Base-by-base conservation (phyloP, 2,329 filamentous ascomycete genomes). In the Whalleya microplaca region DNA sequence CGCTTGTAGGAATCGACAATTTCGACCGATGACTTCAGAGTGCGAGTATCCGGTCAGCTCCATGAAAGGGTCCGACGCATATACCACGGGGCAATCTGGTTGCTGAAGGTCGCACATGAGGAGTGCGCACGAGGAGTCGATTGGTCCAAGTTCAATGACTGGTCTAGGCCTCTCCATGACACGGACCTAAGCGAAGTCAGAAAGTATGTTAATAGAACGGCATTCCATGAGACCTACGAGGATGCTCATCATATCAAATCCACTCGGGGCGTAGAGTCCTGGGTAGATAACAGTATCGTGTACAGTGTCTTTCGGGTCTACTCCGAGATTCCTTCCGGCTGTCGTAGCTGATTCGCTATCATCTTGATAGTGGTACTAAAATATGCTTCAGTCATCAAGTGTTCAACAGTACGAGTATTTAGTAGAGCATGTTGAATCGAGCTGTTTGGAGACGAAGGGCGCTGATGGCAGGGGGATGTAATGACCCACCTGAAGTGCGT, bases 71-170 rank as follows among this genome's bases (percentile, higher is more conserved):
- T 93, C 89, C 1, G 91, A 94, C 63, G 87, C 91, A 70, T 96
- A 96, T 8, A 96, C 84, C 57, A 96, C 92, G 2, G 92, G 92
- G 27, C 81, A 78, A 71, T 96, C 91, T 23, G 89, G 83, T 64
- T 84, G 82, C 42, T 83, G 80, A 29, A 92, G 85, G 71, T 96
- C 91, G 73, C 91, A 95, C 41, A 96, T 82, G 18, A 94, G 84
- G 61, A 96, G 87, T 2, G 92, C 89, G 68, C 91, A 95, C 1
- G 91, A 95, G 63, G 91, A 80, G 72, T 96, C 92, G 32, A 96
- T 87, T 0, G 90, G 84, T 6, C 92, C 92, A 42, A 96, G 87
- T 47, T 92, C 84, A 65, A 96, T 86, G 64, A 88, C 81, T 1
- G 91, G 90, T 58, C 91, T 87, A 16, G 86, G 85, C 55, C 91